These are phyloP conservation scores for Phycomyces blakesleeanus DNA, from an alignment of 192 early-diverging fungal species.

Conservation along the genomic window DNA sequence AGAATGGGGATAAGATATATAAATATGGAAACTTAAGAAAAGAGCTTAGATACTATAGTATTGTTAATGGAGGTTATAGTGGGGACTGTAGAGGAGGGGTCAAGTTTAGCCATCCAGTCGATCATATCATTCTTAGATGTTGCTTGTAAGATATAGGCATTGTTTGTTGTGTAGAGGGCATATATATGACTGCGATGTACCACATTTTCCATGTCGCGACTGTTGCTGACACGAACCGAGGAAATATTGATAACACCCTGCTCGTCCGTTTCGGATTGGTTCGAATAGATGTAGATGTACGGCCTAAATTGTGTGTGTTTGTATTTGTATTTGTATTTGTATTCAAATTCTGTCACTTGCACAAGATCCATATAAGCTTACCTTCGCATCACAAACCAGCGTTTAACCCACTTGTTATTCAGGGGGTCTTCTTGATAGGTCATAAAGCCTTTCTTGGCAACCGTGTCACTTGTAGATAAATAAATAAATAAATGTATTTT, in stretches of 20 bases:
- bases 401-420: constrained; percentile 65
- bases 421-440: constrained; percentile 48
- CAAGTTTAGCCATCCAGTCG: constrained; percentile 56
- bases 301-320: constrained; percentile 62
- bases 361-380: constrained; percentile 26
- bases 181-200: constrained; percentile 63
- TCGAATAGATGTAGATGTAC: constrained; percentile 75
- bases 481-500: neutral
- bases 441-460: constrained; percentile 51
- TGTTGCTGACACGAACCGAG: constrained; percentile 61
- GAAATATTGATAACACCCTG: constrained; percentile 72
- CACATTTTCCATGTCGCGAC: constrained; percentile 51
- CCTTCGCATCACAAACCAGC: constrained; percentile 76
- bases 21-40: neutral
- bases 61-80: too few species aligned
- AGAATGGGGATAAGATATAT: too few species aligned
- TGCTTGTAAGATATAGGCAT: constrained; percentile 65
- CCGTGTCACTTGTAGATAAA: constrained; percentile 37
- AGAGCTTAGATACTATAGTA: neutral
- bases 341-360: neutral
- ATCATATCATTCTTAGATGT: constrained; percentile 57
- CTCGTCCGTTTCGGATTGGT: constrained; percentile 58
- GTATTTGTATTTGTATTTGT: too few species aligned
- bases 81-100: neutral
- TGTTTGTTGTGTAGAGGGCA: constrained; percentile 64